phyloP scores from a whole-genome alignment of 192 early-diverging fungal genomes.

The Backusella liffmaniae region DNA sequence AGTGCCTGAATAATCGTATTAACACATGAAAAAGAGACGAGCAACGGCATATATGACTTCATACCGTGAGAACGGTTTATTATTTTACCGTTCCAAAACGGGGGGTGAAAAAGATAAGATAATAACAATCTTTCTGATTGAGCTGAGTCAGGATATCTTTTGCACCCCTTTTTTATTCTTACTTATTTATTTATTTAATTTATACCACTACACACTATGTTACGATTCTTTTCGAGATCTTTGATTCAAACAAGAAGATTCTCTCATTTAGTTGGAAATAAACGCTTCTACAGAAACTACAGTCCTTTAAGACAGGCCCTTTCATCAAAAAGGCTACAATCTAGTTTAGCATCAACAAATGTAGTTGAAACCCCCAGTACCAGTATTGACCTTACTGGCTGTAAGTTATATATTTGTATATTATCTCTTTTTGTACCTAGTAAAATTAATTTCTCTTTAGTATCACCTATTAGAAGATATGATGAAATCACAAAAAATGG shows the following conservation, averaged over 20 bases:
- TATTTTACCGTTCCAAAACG: conserved; percentile 1
- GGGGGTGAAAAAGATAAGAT: conserved; percentile 7
- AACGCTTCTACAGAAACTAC: not conserved
- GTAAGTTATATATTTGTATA: not conserved
- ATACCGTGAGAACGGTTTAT: not conserved
- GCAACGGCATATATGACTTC: not conserved
- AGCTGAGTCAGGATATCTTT: not conserved
- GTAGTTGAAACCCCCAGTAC: not conserved
- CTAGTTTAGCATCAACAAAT: not conserved
- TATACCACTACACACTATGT: not conserved
- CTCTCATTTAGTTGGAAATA: not conserved
- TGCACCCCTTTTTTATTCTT: not conserved
- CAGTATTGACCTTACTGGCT: not conserved
- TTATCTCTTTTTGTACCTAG: not conserved
- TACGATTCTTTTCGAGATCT: conserved; percentile 7
- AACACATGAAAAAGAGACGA: too few species aligned
- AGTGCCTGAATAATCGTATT: too few species aligned
- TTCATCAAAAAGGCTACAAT: not conserved
- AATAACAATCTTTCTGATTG: not conserved
- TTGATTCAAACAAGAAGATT: not conserved
- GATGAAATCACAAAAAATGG: conserved; percentile 13
- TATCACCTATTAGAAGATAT: not conserved
- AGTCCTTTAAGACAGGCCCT: not conserved
- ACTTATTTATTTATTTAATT: not conserved
- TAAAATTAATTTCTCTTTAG: not conserved